Evolutionary conservation across 371 early-diverging fungal genomes (phyloP).

Genomic region (Mortierella sp.): DNA sequence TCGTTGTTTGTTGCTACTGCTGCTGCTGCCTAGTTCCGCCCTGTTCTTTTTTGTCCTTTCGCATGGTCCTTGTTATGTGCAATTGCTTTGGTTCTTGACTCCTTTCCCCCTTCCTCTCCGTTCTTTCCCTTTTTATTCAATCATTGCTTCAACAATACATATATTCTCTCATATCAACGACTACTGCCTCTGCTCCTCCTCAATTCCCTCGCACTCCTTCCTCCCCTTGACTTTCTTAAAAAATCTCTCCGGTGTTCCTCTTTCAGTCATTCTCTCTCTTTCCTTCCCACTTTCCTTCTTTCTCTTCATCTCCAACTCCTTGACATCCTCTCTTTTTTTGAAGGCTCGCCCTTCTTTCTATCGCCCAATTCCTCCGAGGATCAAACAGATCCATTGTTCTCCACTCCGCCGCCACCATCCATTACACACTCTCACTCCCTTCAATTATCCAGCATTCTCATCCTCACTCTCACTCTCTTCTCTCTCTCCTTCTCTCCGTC

Average conservation of each 20-base stretch:
- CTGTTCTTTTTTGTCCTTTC: neutral
- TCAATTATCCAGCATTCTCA: neutral
- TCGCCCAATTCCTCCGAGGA: conserved; percentile 1
- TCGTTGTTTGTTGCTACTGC: neutral
- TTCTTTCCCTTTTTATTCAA: neutral
- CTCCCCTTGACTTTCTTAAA: conserved; percentile 2
- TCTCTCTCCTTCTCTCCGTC: neutral
- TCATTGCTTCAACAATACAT: neutral
- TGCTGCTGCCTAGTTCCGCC: neutral
- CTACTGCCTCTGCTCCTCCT: neutral
- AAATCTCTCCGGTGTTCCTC: neutral
- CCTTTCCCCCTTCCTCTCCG: neutral
- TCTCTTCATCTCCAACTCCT: neutral
- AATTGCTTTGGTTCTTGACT: neutral
- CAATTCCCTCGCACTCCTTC: neutral
- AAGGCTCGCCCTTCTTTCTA: no score
- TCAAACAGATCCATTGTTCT: conserved; percentile 7
- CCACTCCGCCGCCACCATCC: neutral
- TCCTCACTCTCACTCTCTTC: neutral
- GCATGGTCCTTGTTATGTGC: neutral
- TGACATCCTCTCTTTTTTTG: neutral
- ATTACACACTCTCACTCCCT: neutral
- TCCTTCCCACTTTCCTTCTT: neutral
- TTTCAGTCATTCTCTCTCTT: neutral
- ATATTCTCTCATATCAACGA: neutral